Conservation (phyloP, 306 rosid species). For the Cicer arietinum region DNA sequence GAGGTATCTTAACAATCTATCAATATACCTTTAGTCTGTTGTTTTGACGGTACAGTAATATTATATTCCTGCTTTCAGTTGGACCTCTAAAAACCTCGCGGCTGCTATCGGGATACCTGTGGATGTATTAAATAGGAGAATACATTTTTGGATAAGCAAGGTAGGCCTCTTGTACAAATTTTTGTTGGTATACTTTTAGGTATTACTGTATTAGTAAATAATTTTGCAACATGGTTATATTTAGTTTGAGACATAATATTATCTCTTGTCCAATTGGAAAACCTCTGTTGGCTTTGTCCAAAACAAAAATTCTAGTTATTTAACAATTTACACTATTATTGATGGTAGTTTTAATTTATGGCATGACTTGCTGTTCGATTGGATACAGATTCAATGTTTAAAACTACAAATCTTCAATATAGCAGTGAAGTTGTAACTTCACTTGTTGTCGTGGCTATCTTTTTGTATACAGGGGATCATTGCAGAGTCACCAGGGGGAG, state of each 20-base stretch:
- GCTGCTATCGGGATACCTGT: constrained; percentile 77
- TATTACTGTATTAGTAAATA: neutral
- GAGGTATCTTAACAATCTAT: constrained; percentile 54
- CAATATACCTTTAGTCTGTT: constrained; percentile 24
- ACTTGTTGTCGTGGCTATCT: neutral
- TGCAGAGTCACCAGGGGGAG: constrained; percentile 65
- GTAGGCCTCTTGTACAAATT: constrained; percentile 44
- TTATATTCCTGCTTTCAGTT: constrained; percentile 59
- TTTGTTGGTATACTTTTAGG: constrained; percentile 14
- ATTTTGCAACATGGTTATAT: constrained; percentile 4
- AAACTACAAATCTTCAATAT: constrained; percentile 14
- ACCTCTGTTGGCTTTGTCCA: constrained; percentile 10
- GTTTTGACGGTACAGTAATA: constrained; percentile 7
- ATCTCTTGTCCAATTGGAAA: neutral
- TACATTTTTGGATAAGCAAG: constrained; percentile 92
- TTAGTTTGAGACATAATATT: constrained; percentile 3
- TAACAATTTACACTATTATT: neutral
- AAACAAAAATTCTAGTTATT: neutral
- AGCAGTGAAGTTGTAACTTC: constrained; percentile 23
- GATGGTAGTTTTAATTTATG: constrained; percentile 6
- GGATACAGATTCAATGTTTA: constrained; percentile 22
- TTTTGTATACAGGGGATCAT: constrained; percentile 64
- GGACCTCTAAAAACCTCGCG: constrained; percentile 81
- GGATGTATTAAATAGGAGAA: constrained; percentile 76
- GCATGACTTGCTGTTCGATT: constrained; percentile 22